These are phyloP conservation scores for Monosporascus sp. DNA, from an alignment of 2,329 filamentous ascomycete genomes.

Conservation along the genomic window DNA sequence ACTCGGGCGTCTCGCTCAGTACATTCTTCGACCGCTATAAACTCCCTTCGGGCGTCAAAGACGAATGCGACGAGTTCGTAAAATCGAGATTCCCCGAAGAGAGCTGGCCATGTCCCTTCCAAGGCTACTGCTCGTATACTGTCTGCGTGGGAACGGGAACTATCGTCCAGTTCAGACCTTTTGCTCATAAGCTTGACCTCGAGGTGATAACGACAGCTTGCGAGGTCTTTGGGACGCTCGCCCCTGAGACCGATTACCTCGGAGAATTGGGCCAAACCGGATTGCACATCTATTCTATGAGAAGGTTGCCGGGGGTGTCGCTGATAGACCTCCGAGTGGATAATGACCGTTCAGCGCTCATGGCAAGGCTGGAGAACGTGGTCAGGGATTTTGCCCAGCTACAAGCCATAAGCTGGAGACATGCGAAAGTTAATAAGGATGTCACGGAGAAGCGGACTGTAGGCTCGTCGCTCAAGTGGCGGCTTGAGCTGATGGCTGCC, in stretches of 20 bases:
- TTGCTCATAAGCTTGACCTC: slow-evolving; percentile 36
- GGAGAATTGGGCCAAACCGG: slow-evolving; percentile 26
- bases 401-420: slow-evolving; percentile 33
- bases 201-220: slow-evolving; percentile 31
- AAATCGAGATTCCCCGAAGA: slow-evolving; percentile 25
- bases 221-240: slow-evolving; percentile 34
- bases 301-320: slow-evolving; percentile 36
- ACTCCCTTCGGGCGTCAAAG: slow-evolving; percentile 18
- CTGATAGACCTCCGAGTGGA: slow-evolving; percentile 28
- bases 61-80: slow-evolving; percentile 30
- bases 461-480: slow-evolving; percentile 35
- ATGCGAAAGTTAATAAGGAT: slow-evolving; percentile 10
- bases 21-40: slow-evolving; percentile 26
- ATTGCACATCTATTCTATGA: slow-evolving; percentile 38
- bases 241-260: slow-evolving; percentile 36
- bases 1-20: slow-evolving; percentile 20
- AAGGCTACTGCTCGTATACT: slow-evolving; percentile 51
- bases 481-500: slow-evolving; percentile 32
- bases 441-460: slow-evolving; percentile 27
- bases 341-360: slow-evolving; percentile 2
- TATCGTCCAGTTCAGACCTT: slow-evolving; percentile 46
- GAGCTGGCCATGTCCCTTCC: slow-evolving; percentile 31
- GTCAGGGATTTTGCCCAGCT: slow-evolving; percentile 38
- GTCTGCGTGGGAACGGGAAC: slow-evolving; percentile 32
- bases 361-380: slow-evolving; percentile 23